Evolutionary conservation across 495 filamentous ascomycete genomes (phyloP).

Genomic region (Penicillium soppii): DNA sequence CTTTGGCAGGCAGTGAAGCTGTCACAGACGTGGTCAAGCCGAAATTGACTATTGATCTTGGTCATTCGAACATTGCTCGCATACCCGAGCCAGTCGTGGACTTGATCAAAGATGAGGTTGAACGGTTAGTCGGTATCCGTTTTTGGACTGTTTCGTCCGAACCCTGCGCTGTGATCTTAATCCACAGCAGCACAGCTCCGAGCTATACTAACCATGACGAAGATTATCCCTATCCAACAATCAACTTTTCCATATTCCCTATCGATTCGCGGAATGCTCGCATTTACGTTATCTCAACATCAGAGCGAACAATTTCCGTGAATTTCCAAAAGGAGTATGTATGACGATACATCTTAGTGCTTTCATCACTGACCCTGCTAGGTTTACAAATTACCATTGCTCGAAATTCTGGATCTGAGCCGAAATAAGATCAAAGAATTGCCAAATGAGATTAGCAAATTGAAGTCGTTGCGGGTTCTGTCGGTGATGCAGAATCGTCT

Average conservation of each 20-base stretch:
- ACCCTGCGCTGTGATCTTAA: not conserved
- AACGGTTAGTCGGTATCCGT: slow-evolving; percentile 60
- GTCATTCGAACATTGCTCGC: slow-evolving; percentile 72
- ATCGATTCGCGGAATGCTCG: slow-evolving; percentile 79
- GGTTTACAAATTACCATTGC: slow-evolving; percentile 78
- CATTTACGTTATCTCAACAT: slow-evolving; percentile 95
- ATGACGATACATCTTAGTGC: not conserved
- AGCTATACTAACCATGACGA: slow-evolving; percentile 9
- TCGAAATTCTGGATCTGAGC: slow-evolving; percentile 91
- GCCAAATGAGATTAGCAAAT: slow-evolving; percentile 73
- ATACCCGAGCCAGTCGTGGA: slow-evolving; percentile 89
- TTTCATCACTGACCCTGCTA: slow-evolving; percentile 32
- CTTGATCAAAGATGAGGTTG: slow-evolving; percentile 88
- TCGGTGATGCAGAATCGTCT: slow-evolving; percentile 84
- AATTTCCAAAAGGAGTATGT: slow-evolving; percentile 83
- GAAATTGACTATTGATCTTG: slow-evolving; percentile 86
- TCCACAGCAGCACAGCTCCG: not conserved
- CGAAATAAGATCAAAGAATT: slow-evolving; percentile 76
- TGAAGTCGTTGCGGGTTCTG: slow-evolving; percentile 74
- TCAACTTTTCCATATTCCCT: slow-evolving; percentile 72
- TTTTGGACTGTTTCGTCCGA: not conserved
- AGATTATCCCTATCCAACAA: slow-evolving; percentile 92
- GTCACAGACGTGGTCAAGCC: slow-evolving; percentile 68
- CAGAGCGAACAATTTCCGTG: slow-evolving; percentile 78
- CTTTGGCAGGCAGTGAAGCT: slow-evolving; percentile 64